Evolutionary conservation across 2,329 filamentous ascomycete species (phyloP).

Genomic region (Diaporthe helianthi): DNA sequence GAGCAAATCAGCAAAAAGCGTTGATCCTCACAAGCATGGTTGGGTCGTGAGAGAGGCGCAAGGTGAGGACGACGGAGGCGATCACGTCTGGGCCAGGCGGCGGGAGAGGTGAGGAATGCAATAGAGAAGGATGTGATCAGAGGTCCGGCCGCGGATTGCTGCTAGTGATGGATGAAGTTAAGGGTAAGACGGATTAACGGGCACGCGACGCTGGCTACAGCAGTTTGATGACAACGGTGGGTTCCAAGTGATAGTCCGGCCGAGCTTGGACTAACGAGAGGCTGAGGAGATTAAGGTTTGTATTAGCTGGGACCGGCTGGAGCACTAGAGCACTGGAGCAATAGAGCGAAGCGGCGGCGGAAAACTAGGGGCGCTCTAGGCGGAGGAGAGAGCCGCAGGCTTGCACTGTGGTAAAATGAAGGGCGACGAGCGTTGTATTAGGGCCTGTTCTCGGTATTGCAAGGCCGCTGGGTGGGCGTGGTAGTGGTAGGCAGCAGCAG

Average conservation of each 20-base stretch:
- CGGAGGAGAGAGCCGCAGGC: not conserved
- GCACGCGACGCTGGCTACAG: not conserved
- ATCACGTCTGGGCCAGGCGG: not conserved
- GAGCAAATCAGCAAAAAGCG: constrained; percentile 8
- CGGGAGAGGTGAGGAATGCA: not conserved
- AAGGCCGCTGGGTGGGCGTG: not conserved
- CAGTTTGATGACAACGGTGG: constrained; percentile 34
- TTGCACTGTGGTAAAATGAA: constrained; percentile 24
- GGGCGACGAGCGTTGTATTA: constrained; percentile 14
- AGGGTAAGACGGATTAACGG: constrained; percentile 2
- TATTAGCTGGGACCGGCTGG: constrained; percentile 30
- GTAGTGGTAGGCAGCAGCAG: not conserved
- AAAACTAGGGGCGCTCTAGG: constrained; percentile 11
- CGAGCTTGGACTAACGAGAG: constrained; percentile 34
- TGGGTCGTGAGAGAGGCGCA: not conserved
- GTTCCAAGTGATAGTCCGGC: constrained; percentile 32
- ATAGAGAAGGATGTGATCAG: not conserved
- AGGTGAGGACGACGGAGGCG: not conserved
- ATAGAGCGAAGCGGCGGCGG: not conserved
- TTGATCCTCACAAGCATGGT: constrained; percentile 1
- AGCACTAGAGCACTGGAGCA: not conserved
- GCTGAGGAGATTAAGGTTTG: constrained; percentile 35
- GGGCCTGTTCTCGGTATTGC: constrained; percentile 13
- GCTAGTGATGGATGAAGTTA: not conserved
- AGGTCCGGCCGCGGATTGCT: not conserved